Percentiles rank a stretch among this genome's conserved stretches.
phyloP scores from a whole-genome alignment of 805 yeast species.

The Jamesozyma jinghongensis region DNA sequence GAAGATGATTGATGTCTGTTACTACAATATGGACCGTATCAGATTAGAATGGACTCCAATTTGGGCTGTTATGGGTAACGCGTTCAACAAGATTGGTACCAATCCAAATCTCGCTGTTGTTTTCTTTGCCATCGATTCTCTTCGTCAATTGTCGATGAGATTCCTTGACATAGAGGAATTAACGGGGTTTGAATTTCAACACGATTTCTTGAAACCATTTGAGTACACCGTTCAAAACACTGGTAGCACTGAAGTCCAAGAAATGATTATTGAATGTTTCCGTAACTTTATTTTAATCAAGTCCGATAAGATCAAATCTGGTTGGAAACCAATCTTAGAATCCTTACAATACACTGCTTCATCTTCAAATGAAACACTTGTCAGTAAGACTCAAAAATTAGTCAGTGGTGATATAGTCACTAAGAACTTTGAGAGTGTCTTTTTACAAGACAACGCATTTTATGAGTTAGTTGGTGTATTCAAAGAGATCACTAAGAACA shows the following conservation, averaged over 20 bases:
- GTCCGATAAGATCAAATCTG: constrained; percentile 69
- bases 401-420: constrained; percentile 48
- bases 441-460: constrained; percentile 57
- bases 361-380: constrained; percentile 45
- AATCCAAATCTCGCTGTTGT: constrained; percentile 68
- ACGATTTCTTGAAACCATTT: constrained; percentile 87
- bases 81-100: constrained; percentile 78
- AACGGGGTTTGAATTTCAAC: constrained; percentile 91
- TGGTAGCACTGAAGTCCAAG: constrained; percentile 60
- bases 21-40: constrained; percentile 94
- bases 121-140: constrained; percentile 85
- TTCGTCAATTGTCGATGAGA: constrained; percentile 85
- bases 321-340: constrained; percentile 86
- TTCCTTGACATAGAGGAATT: constrained; percentile 90
- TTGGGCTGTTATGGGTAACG: constrained; percentile 89
- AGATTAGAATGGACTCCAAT: constrained; percentile 93
- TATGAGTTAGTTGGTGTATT: constrained; percentile 62
- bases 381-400: constrained; percentile 53
- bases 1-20: constrained; percentile 94
- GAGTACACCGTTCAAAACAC: constrained; percentile 67
- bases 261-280: constrained; percentile 83
- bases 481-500: constrained; percentile 76
- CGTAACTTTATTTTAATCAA: constrained; percentile 76
- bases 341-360: constrained; percentile 68
- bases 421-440: constrained; percentile 53